Evolutionary conservation across 768 basidiomycete genomes (phyloP), one percentile per base, ranked within the genome.

Genomic region (Leccinum barrowsii): DNA sequence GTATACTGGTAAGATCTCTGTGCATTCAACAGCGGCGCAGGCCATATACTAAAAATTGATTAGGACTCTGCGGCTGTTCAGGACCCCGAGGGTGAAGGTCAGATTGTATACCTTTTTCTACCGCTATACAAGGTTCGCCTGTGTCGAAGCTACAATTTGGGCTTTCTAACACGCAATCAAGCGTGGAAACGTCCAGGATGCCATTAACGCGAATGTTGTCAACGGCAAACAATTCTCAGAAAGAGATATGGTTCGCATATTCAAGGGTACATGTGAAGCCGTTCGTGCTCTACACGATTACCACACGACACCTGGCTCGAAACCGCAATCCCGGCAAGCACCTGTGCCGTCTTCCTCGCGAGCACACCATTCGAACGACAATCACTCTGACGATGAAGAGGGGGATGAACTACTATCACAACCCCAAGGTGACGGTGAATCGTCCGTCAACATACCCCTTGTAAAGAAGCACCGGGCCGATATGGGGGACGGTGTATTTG

Each of bases 71-170:
- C 94, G 1, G 92, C 96, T 4, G 88, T 95, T 1, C 94, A 97
- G 73, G 94, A 98, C 67, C 88, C 90, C 34, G 87, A 90, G 59
- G 94, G 92, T 13, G 94, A 94, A 50, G 94, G 93, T 11, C 90
- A 96, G 73, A 90, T 98, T 57, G 93, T 97, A 30, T 98, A 97
- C 72, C 85, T 98, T 55, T 98, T 99, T 79, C 78, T 98, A 5
- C 97, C 97, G 0, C 79, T 93, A 34, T 98, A 94, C 78, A 89
- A 92, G 80, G 92, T 89, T 48, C 37, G 76, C 67, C n/a, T 47
- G 22, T 50, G 30, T 42, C 26, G 28, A 12, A 34, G 19, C 5
- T 7, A 5, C 15, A 22, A 7, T 3, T 4, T 30, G 37, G 12
- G 22, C 34, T 50, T 44, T 58, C 40, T 63, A 28, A 59, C n/a